phyloP scores from a whole-genome alignment of 2,329 filamentous ascomycete species.

The Fusarium solani-melongenae region DNA sequence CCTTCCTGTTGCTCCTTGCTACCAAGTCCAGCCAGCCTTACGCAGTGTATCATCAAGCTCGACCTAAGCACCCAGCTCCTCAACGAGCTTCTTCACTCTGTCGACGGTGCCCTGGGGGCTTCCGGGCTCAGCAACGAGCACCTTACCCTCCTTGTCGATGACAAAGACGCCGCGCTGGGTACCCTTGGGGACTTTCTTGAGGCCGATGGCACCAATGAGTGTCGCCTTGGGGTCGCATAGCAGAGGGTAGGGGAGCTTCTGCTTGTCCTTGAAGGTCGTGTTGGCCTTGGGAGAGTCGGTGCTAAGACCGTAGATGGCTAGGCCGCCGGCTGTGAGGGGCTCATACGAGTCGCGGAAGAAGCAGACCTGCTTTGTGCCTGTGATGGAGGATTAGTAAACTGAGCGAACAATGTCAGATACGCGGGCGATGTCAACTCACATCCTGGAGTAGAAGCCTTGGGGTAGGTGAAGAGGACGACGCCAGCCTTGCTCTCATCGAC shows the following conservation, averaged over 20 bases:
- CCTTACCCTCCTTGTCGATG: constrained; percentile 83
- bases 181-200: constrained; percentile 85
- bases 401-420: neutral
- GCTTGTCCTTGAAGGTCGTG: constrained; percentile 90
- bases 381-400: constrained; percentile 6
- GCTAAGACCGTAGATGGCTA: constrained; percentile 90
- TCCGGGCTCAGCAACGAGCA: constrained; percentile 79
- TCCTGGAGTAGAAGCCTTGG: constrained; percentile 91
- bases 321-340: constrained; percentile 79
- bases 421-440: constrained; percentile 69
- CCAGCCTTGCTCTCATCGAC: constrained; percentile 86
- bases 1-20: neutral
- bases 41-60: neutral
- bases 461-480: constrained; percentile 94
- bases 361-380: constrained; percentile 93
- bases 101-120: constrained; percentile 82
- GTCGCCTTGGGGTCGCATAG: constrained; percentile 82
- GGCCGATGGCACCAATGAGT: constrained; percentile 86
- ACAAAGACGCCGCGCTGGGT: constrained; percentile 90
- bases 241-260: constrained; percentile 87
- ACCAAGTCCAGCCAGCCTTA: neutral
- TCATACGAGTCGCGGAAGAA: constrained; percentile 89
- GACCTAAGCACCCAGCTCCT: constrained; percentile 48
- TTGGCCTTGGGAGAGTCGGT: constrained; percentile 91
- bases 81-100: constrained; percentile 78